Evolutionary conservation across 2,329 filamentous ascomycete species (phyloP), one percentile per base, ranked within the genome.

Genomic region (Colletotrichum zoysiae): DNA sequence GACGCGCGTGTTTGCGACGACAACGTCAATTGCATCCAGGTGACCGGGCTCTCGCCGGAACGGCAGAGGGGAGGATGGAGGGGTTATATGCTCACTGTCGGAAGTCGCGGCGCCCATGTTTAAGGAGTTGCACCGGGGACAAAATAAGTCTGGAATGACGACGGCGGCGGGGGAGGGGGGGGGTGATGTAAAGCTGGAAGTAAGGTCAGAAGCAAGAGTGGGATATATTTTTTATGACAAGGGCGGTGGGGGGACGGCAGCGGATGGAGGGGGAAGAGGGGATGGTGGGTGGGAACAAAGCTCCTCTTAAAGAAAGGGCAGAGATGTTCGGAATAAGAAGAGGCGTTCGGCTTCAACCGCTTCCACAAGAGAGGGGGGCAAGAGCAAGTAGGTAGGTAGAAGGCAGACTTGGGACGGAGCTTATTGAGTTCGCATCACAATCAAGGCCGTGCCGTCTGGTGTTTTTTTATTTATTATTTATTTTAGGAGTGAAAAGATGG

Each of bases 371-470:
- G 35, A n/a, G 33, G 23, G 30, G 30, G 20, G 63, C 48, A 26
- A 7, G n/a, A 9, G n/a, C 30, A 30, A 3, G 30, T 30, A 30
- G 30, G 30, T 30, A 30, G 11, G 23, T 8, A 26, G 6, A 40
- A 26, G 23, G 14, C 44, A 53, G 42, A 64, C 46, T 56, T 64
- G 59, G 60, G 55, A 70, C 64, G 48, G 42, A 3, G 42, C 69
- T 58, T 55, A 69, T 55, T 64, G 69, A 63, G 65, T 69, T 71
- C 69, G 65, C 70, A 70, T 72, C 70, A 72, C 69, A 44, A 57
- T 33, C 26, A 23, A 48, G 51, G 51, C 67, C 33, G 70, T 57
- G 51, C 66, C 57, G 65, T 64, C 65, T 42, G 53, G 56, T 48
- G 58, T 38, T 62, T 58, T 56, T 62, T 58, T 58, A 44, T 44